phyloP scores from a whole-genome alignment of 1,284 basidiomycete species.

The Ceratobasidium sp. region DNA sequence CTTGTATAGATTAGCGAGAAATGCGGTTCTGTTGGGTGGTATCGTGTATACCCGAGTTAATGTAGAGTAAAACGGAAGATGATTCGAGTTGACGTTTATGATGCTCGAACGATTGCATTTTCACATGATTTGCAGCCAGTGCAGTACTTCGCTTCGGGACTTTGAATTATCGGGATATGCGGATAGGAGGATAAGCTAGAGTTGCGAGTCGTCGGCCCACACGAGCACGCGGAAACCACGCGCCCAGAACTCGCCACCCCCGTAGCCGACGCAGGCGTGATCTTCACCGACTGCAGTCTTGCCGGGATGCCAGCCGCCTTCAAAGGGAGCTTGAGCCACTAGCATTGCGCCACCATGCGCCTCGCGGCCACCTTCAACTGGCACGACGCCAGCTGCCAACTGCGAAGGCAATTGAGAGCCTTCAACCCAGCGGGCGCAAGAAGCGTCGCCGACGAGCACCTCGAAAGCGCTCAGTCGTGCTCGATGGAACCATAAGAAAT shows the following conservation, averaged over 20 bases:
- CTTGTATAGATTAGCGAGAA: not conserved
- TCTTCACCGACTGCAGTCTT: conserved; percentile 45
- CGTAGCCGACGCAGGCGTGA: conserved; percentile 49
- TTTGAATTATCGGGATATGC: conserved; percentile 1
- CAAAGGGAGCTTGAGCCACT: conserved; percentile 47
- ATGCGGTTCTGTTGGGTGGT: conserved; percentile 1
- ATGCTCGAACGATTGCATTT: not conserved
- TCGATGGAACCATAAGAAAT: conserved; percentile 49
- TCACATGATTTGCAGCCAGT: not conserved
- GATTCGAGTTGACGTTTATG: conserved; percentile 10
- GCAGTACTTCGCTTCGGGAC: conserved; percentile 4
- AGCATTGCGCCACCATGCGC: conserved; percentile 46
- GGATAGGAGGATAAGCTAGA: not conserved
- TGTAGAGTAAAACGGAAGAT: not conserved
- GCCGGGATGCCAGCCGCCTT: conserved; percentile 44
- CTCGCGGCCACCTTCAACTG: conserved; percentile 50
- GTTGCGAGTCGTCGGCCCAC: conserved; percentile 28
- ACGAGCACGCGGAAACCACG: conserved; percentile 49
- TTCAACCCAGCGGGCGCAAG: conserved; percentile 48
- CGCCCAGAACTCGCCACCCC: conserved; percentile 49
- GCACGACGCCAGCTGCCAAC: conserved; percentile 19
- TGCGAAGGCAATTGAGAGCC: conserved; percentile 45
- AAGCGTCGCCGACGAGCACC: conserved; percentile 48
- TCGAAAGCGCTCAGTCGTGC: conserved; percentile 47
- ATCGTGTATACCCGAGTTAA: not conserved